A percentile compares a stretch with the other conserved stretches of the same genome.
Evolutionary conservation across 176 grass and related monocot species (phyloP).

Genomic region (Raddia distichophylla): DNA sequence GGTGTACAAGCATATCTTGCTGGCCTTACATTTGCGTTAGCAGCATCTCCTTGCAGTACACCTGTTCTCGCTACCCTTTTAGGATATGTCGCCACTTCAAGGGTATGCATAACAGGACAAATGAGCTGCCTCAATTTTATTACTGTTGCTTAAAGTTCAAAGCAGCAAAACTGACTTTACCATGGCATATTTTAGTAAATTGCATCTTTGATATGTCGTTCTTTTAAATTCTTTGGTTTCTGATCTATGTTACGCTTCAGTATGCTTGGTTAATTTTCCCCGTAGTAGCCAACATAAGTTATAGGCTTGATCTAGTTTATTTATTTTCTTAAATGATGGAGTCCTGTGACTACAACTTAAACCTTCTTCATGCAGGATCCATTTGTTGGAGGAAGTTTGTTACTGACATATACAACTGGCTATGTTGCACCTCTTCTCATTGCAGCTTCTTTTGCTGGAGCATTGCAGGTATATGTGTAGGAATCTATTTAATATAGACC

Average conservation of each 20-base stretch:
- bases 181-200: background rate
- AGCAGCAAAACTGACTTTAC: background rate
- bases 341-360: conserved; percentile 19
- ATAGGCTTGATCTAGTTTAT: background rate
- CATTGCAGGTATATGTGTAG: conserved; percentile 64
- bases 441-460: conserved; percentile 98
- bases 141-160: conserved; percentile 6
- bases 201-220: background rate
- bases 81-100: conserved; percentile 92
- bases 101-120: conserved; percentile 53
- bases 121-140: conserved; percentile 17
- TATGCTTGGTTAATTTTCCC: background rate
- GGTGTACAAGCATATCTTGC: conserved; percentile 97
- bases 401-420: conserved; percentile 93
- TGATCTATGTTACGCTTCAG: background rate
- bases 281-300: conserved; percentile 1
- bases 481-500: conserved; percentile 3
- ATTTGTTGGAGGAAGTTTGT: conserved; percentile 79
- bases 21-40: conserved; percentile 96
- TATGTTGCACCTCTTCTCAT: conserved; percentile 95
- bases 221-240: background rate
- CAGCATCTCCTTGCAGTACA: conserved; percentile 96
- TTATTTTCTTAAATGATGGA: conserved; percentile 19
- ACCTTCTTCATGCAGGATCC: conserved; percentile 68
- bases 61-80: conserved; percentile 96